Conservation (phyloP, 495 filamentous ascomycete species). For the Penicillium cosmopolitanum region DNA sequence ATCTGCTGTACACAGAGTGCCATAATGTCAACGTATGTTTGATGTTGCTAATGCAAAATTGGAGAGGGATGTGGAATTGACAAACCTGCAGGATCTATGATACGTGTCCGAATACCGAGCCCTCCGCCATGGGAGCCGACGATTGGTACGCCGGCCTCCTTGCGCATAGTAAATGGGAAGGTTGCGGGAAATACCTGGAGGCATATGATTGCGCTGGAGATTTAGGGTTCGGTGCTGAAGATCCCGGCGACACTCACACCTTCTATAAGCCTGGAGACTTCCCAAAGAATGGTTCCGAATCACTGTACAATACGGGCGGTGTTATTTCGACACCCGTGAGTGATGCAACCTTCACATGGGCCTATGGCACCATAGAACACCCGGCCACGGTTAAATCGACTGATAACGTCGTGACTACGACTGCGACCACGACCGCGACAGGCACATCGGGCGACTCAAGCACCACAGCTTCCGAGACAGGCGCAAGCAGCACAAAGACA, state of each 20-base stretch:
- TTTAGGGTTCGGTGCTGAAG: constrained; percentile 14
- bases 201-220: constrained; percentile 17
- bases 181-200: constrained; percentile 17
- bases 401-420: background rate
- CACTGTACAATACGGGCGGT: constrained; percentile 16
- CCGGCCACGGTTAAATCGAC: constrained; percentile 13
- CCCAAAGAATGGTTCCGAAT: constrained; percentile 21
- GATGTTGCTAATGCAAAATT: background rate
- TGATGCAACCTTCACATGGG: constrained; percentile 25
- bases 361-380: constrained; percentile 4
- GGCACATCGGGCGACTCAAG: background rate
- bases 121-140: constrained; percentile 14
- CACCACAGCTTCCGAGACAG: background rate
- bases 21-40: constrained; percentile 24
- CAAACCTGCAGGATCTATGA: constrained; percentile 20
- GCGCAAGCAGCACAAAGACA: background rate
- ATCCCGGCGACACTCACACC: constrained; percentile 12
- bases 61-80: background rate
- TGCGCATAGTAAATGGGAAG: constrained; percentile 10
- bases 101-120: constrained; percentile 26
- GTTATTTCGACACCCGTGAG: constrained; percentile 20
- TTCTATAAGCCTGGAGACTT: constrained; percentile 17
- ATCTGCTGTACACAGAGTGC: constrained; percentile 29
- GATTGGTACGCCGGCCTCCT: constrained; percentile 3
- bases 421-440: background rate